Base-by-base conservation (phyloP, 108 stramenopile genomes). In the Cyclotella sp. region DNA sequence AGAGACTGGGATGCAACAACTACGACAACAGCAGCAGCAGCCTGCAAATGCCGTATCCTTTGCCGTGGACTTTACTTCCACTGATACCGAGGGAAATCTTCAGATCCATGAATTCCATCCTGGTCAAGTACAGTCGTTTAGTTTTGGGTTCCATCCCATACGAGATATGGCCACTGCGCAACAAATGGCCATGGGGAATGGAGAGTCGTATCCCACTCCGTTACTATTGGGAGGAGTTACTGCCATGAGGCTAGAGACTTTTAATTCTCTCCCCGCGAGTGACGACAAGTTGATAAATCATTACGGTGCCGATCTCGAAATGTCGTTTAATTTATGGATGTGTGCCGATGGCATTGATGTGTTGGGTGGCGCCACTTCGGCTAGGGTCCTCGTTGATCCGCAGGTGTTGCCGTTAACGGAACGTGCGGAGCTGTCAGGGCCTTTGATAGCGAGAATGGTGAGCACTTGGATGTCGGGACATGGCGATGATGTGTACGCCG, bases 261-360 rank as follows among this genome's bases (percentile, higher is more conserved):
- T 75, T 84, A 60, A 83, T 27, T 58, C 88, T 55, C 74, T 95
- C 6, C 92, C 91, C 9, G 81, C 79, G 4, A 86, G 76, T 22
- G 94, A 95, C 78, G 54, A 59, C 19, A 65, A 61, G 0, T 43
- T 91, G 54, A 40, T 58, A 27, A 87, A 84, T 70, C 64, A 76
- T 47, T 91, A 83, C 73, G 46, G 79, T 14, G 90, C 91, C 46
- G 90, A 95, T 77, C 29, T 95, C 30, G 91, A 95, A 64, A 52
- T 95, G 40, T 69, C 91, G 5, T 72, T 95, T 41, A 91, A 91
- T 71, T 63, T 95, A 24, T 95, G 94, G 94, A 79, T 95, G 74
- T 95, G 94, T 79, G 94, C 84, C 14, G 94, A 95, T 81, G 94
- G 94, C 9, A 91, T 95, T 40, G 91, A 95, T 72, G 87, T 95